Evolutionary conservation across 257 asterid genomes (phyloP).

Genomic region (Solanum chiquidenum): DNA sequence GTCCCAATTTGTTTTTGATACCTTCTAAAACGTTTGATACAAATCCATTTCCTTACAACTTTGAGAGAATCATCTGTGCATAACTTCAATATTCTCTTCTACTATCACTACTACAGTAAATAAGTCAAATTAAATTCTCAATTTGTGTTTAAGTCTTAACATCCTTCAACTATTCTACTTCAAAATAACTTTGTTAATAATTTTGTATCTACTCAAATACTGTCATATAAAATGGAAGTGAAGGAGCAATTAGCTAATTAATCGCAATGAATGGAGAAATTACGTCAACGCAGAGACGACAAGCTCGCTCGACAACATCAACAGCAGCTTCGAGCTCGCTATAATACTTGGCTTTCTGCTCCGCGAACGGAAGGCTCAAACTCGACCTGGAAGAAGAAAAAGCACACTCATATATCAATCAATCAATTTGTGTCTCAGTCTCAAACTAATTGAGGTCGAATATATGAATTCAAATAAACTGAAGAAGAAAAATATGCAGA

Average conservation of each 20-base stretch:
- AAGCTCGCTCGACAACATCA: slow-evolving; percentile 78
- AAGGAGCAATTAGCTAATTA: neutral
- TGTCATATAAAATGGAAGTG: neutral
- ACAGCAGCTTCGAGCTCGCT: slow-evolving; percentile 73
- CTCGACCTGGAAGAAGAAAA: slow-evolving; percentile 41
- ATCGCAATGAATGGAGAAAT: neutral
- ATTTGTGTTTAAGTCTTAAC: neutral
- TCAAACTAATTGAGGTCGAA: slow-evolving; percentile 3
- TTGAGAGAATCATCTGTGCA: neutral
- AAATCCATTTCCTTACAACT: neutral
- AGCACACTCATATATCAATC: neutral
- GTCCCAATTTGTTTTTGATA: neutral
- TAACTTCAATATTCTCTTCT: neutral
- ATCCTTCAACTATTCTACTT: neutral
- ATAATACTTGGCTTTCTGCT: slow-evolving; percentile 48
- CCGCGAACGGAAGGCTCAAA: slow-evolving; percentile 44
- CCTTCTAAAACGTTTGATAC: neutral
- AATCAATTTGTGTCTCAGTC: neutral
- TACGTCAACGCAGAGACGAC: slow-evolving; percentile 84
- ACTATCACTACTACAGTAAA: neutral
- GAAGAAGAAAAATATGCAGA: neutral
- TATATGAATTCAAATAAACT: slow-evolving; percentile 1
- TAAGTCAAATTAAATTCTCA: neutral
- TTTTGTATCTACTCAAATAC: neutral
- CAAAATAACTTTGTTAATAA: neutral